Evolutionary conservation across 2,329 filamentous ascomycete species (phyloP).

Genomic region (Ophiostoma quercus): DNA sequence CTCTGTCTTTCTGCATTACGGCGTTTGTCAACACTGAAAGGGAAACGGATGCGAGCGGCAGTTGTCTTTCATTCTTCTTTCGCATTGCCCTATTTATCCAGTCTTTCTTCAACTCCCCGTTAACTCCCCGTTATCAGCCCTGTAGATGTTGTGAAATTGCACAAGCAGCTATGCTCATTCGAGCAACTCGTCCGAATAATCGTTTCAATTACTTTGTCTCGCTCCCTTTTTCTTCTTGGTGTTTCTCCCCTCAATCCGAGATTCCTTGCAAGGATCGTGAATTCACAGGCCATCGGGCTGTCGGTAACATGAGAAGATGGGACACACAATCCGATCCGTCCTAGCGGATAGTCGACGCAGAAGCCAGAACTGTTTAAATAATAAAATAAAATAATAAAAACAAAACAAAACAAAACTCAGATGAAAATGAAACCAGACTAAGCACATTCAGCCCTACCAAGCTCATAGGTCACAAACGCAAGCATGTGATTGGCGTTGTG

Average conservation of each 20-base stretch:
- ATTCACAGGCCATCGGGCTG: background rate
- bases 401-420: background rate
- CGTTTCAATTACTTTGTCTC: background rate
- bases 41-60: background rate
- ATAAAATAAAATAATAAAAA: background rate
- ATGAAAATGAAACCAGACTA: background rate
- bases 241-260: background rate
- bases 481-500: constrained; percentile 12
- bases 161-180: background rate
- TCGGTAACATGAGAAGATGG: background rate
- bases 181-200: background rate
- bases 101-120: background rate
- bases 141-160: background rate
- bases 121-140: constrained; percentile 3
- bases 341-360: background rate
- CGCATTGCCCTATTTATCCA: background rate
- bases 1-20: background rate
- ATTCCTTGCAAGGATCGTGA: background rate
- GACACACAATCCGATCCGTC: background rate
- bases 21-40: background rate
- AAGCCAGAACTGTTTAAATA: background rate
- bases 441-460: constrained; percentile 11
- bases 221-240: constrained; percentile 4
- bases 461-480: background rate
- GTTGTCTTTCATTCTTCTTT: background rate